These are phyloP conservation scores for Alternaria ethzedia DNA, from an alignment of 2,329 filamentous ascomycete species.

Conservation along the genomic window DNA sequence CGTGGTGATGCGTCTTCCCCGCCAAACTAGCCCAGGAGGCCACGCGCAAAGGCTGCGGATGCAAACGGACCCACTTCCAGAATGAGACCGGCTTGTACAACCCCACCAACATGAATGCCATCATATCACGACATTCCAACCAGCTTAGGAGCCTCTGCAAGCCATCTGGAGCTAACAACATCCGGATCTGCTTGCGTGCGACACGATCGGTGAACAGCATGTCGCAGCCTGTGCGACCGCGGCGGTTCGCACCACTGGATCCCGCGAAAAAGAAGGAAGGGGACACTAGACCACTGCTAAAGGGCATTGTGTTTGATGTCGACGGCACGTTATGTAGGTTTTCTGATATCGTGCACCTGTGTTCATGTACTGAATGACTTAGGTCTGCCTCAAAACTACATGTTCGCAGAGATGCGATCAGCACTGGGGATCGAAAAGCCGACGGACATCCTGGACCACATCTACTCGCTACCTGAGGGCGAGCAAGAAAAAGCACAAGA, in stretches of 20 bases:
- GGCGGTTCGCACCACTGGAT: slow-evolving; percentile 60
- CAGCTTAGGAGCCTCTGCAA: not conserved
- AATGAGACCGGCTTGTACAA: not conserved
- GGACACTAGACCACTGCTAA: slow-evolving; percentile 54
- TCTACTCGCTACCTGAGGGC: slow-evolving; percentile 72
- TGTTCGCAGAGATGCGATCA: slow-evolving; percentile 86
- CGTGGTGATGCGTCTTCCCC: slow-evolving; percentile 1
- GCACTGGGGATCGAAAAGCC: slow-evolving; percentile 73
- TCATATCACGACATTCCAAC: not conserved
- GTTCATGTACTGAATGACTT: slow-evolving; percentile 12
- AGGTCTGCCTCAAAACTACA: slow-evolving; percentile 91
- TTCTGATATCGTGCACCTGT: not conserved
- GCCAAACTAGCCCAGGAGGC: not conserved
- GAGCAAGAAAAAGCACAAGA: slow-evolving; percentile 71
- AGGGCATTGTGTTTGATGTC: slow-evolving; percentile 83
- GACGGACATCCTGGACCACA: slow-evolving; percentile 87
- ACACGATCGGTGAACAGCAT: slow-evolving; percentile 17
- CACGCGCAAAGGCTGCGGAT: slow-evolving; percentile 2
- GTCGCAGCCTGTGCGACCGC: slow-evolving; percentile 34
- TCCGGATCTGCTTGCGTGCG: not conserved
- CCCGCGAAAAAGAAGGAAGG: slow-evolving; percentile 33
- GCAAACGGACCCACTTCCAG: slow-evolving; percentile 7
- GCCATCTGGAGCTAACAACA: not conserved
- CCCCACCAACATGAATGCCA: slow-evolving; percentile 12
- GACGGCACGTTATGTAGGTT: slow-evolving; percentile 89